Conservation (phyloP, 1,284 basidiomycete genomes). For the Cryptococcus sp. region DNA sequence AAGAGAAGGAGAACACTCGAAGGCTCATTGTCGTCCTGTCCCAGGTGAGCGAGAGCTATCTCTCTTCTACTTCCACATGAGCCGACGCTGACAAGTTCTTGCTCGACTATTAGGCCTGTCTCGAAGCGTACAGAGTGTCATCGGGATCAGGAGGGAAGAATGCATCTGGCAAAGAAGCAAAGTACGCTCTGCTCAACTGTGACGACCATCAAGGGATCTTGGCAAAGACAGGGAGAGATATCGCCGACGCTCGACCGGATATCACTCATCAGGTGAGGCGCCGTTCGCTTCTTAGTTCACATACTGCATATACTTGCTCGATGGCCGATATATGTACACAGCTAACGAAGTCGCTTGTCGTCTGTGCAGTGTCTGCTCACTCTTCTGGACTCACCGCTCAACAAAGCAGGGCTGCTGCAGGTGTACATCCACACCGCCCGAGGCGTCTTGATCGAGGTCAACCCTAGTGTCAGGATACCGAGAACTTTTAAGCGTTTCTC, state of each 20-base stretch:
- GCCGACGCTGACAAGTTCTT: constrained; percentile 52
- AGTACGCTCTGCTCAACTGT: constrained; percentile 96
- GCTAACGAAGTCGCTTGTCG: no score
- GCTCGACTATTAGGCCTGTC: constrained; percentile 68
- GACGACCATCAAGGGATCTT: constrained; percentile 99
- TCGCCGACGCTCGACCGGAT: constrained; percentile 95
- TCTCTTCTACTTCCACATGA: background rate
- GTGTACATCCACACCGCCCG: constrained; percentile 98
- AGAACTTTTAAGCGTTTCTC: constrained; percentile 98
- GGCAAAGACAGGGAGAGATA: constrained; percentile 96
- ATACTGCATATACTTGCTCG: background rate
- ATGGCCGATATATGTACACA: no score
- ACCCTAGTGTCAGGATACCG: constrained; percentile 95
- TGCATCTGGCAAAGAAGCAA: constrained; percentile 69
- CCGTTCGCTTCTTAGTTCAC: background rate
- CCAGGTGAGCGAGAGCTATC: constrained; percentile 37
- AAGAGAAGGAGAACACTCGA: constrained; percentile 64
- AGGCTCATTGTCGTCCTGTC: constrained; percentile 83
- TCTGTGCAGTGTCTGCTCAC: constrained; percentile 81
- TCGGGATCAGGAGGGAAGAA: constrained; percentile 56
- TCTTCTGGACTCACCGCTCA: constrained; percentile 93
- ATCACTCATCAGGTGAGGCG: constrained; percentile 91
- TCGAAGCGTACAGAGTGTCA: constrained; percentile 91
- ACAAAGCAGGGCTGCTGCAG: constrained; percentile 94
- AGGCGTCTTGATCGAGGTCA: constrained; percentile 97